Conservation (phyloP, 2,329 filamentous ascomycete species). For the Fusarium bactridioides region DNA sequence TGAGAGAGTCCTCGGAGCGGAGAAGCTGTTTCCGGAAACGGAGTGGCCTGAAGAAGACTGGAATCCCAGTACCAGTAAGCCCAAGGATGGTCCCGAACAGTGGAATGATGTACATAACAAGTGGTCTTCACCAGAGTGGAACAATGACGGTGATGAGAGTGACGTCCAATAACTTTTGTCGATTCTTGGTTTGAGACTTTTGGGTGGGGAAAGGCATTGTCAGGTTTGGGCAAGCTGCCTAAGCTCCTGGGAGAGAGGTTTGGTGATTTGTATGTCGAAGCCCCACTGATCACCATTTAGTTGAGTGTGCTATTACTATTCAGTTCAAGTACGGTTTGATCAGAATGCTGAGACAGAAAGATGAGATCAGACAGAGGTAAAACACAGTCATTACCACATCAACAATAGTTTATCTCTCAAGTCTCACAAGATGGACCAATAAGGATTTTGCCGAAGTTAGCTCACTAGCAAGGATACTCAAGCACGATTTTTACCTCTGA, state of each 20-base stretch:
- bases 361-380: not conserved
- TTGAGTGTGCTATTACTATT: not conserved
- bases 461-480: not conserved
- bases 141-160: fast-evolving
- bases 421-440: not conserved
- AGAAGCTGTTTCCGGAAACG: not conserved
- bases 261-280: not conserved
- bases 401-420: not conserved
- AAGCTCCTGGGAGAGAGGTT: not conserved
- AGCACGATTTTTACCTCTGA: not conserved
- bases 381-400: not conserved
- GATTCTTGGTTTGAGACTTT: not conserved
- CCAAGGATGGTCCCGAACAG: not conserved
- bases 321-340: not conserved
- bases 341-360: not conserved
- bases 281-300: not conserved
- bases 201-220: not conserved
- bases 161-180: not conserved
- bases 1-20: not conserved
- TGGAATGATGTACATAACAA: not conserved
- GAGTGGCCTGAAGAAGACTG: fast-evolving
- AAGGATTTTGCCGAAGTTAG: not conserved
- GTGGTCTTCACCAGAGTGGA: not conserved
- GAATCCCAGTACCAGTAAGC: not conserved
- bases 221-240: not conserved